Conservation (phyloP, 2,329 filamentous ascomycete genomes). For the Boeremia lycopersici region DNA sequence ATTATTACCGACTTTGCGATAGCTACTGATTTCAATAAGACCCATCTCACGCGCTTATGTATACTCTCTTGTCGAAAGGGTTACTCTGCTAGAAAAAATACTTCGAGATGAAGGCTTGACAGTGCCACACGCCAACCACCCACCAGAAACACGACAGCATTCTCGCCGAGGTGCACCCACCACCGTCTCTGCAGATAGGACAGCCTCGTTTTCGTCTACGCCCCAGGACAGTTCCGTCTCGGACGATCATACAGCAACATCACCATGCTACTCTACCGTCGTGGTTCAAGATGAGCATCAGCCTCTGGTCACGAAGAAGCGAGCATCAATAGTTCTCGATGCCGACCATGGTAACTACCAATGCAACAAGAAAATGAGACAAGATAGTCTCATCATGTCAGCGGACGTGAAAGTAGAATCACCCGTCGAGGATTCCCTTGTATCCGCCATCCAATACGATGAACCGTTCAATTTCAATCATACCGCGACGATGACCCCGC, state of each 20-base stretch:
- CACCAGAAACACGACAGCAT: slow-evolving; percentile 55
- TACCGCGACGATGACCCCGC: no score
- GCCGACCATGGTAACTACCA: neutral
- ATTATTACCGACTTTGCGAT: no score
- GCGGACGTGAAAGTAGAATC: neutral
- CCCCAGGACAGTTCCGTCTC: neutral
- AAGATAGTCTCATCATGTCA: neutral
- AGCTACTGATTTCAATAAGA: slow-evolving; percentile 39
- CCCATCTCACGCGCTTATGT: slow-evolving; percentile 65
- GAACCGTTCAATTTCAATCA: neutral
- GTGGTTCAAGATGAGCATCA: neutral
- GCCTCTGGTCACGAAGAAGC: neutral
- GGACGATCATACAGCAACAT: neutral
- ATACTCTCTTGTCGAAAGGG: slow-evolving; percentile 62
- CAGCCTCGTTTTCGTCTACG: neutral
- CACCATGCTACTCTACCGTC: neutral
- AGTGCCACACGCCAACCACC: slow-evolving; percentile 59
- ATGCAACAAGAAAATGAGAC: neutral
- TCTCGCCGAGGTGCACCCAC: neutral
- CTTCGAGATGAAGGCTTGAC: slow-evolving; percentile 57
- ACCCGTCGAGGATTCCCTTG: neutral
- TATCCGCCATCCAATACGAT: neutral
- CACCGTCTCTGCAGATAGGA: neutral
- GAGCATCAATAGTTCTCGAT: neutral
- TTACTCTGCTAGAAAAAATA: slow-evolving; percentile 59